Conservation (phyloP, 441 rosid genomes). For the Brassica hybrid region DNA sequence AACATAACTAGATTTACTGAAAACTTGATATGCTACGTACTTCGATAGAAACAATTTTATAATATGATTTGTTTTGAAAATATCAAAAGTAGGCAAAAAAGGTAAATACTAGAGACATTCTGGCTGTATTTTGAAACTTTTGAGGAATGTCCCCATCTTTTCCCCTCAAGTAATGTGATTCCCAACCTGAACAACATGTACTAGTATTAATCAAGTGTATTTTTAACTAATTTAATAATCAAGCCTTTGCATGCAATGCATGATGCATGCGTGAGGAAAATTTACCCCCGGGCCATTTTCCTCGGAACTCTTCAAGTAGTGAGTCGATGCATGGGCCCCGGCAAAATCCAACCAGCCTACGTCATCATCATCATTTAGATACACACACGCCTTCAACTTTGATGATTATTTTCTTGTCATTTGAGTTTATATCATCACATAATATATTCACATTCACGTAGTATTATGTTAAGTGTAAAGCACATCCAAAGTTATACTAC, state of each 20-base stretch:
- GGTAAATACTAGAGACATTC: neutral
- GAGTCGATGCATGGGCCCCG: slow-evolving; percentile 5
- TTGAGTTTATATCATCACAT: neutral
- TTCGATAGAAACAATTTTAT: neutral
- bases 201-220: neutral
- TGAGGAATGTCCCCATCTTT: neutral
- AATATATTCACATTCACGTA: neutral
- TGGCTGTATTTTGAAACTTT: neutral
- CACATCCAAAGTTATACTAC: neutral
- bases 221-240: neutral
- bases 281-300: slow-evolving; percentile 4
- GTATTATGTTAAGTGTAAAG: neutral
- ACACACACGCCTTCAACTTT: neutral
- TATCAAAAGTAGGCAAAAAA: neutral
- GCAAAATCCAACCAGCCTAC: neutral
- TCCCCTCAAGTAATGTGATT: neutral
- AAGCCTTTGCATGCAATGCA: neutral
- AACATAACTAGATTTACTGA: too few species aligned
- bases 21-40: neutral
- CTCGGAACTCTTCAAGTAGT: slow-evolving; percentile 8
- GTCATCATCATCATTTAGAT: neutral
- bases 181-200: neutral
- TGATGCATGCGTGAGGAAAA: slow-evolving; percentile 17
- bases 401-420: neutral
- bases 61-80: neutral